phyloP scores from a whole-genome alignment of 2,329 filamentous ascomycete species.

The Calonectria crousiana region DNA sequence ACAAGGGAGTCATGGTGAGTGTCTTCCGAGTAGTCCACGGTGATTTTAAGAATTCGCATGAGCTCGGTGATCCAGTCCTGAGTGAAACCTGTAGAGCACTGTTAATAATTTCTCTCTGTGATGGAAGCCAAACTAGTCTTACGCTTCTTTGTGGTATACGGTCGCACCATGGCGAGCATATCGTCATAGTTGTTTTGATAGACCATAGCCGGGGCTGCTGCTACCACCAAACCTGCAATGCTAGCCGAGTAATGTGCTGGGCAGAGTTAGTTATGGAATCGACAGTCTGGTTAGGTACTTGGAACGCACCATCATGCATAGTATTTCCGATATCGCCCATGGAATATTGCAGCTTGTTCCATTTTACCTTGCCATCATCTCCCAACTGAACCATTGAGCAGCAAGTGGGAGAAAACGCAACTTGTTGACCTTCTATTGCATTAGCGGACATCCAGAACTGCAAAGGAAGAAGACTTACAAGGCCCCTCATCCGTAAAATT shows the following conservation, averaged over 20 bases:
- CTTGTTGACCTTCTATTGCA: constrained; percentile 63
- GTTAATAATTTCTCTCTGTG: constrained; percentile 28
- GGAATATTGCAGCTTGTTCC: constrained; percentile 67
- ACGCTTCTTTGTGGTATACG: constrained; percentile 53
- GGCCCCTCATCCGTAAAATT: constrained; percentile 74
- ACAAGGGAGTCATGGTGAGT: constrained; percentile 78
- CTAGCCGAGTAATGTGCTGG: constrained; percentile 68
- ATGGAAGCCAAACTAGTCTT: neutral
- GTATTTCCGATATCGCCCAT: constrained; percentile 61
- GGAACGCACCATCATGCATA: constrained; percentile 61
- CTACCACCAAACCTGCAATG: constrained; percentile 71
- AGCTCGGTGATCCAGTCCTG: constrained; percentile 75
- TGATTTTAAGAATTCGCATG: constrained; percentile 76
- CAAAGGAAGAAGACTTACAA: constrained; percentile 60
- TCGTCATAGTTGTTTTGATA: constrained; percentile 73
- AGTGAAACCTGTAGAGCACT: constrained; percentile 62
- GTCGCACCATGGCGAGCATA: constrained; percentile 76
- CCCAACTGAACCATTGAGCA: constrained; percentile 70
- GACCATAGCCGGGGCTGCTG: constrained; percentile 59
- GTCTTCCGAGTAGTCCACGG: constrained; percentile 86
- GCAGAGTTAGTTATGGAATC: constrained; percentile 26
- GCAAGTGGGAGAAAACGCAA: constrained; percentile 71
- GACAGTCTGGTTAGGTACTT: neutral
- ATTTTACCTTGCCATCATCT: constrained; percentile 70
- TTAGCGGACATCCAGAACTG: constrained; percentile 22